Evolutionary conservation across 2,329 filamentous ascomycete genomes (phyloP), one percentile per base, ranked within the genome.

Genomic region (Aureobasidium sp.): DNA sequence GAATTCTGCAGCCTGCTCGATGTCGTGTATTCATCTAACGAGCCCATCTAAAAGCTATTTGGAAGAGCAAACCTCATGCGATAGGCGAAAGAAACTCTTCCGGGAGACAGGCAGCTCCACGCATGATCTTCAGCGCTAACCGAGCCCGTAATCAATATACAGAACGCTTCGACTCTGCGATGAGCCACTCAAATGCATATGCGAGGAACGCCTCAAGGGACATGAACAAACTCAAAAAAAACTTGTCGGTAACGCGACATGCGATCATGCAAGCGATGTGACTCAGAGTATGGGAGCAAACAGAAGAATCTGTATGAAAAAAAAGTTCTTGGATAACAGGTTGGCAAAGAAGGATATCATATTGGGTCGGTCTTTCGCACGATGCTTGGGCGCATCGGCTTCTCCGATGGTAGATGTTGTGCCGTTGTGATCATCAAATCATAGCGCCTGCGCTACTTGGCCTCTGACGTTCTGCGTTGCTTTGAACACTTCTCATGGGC

Each of bases 401-500:
- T 23, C 47, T 60, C 47, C 46, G 45, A 33, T 51, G 25, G 27
- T 23, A 25, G 57, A 10, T n/a, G 25, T n/a, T 15, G n/a, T 60
- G 57, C 31, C 23, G 43, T 60, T 47, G 29, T 27, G 33, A 46
- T 43, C 43, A 38, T 49, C 54, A 42, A 37, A 19, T 33, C 11
- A 58, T 53, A 54, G 58, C 58, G 58, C 58, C 58, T 46, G 58
- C 58, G 58, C 40, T 64, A 67, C 61, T 69, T 66, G 42, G 65
- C 69, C 37, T 73, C 70, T 57, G 76, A 78, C 31, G 72, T 78
- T 65, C 82, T 77, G 68, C 83, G 78, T 70, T 84, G 85, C 79
- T 96, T 96, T 9, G 70, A 69, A 79, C 92, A 97, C 75, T 96
- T 96, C 70, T 95, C 91, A 74, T 96, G 90, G 25, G 79, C 78